Evolutionary conservation across 352 stramenopile genomes (phyloP).

Genomic region (Phytopythium helicoides): DNA sequence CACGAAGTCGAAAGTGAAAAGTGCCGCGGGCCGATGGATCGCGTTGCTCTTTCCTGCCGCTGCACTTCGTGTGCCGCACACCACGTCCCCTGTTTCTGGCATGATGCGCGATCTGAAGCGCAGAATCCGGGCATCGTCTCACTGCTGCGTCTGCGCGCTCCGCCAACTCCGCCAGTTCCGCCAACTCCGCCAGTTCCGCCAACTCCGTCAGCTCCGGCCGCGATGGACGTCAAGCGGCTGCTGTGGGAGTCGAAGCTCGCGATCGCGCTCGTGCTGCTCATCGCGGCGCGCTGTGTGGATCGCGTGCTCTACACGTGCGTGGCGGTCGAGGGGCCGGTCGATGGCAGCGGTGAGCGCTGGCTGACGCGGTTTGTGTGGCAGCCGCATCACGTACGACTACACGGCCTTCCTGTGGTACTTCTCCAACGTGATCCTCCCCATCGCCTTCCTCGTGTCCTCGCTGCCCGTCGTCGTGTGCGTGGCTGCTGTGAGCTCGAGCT

Average conservation of each 20-base stretch:
- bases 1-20: too few relatives aligned
- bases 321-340: neutral
- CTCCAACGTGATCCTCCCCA: slow-evolving; percentile 75
- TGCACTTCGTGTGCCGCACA: too few relatives aligned
- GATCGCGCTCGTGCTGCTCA: slow-evolving; percentile 71
- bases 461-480: slow-evolving; percentile 73
- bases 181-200: neutral
- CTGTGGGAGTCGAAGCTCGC: slow-evolving; percentile 86
- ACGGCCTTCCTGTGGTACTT: slow-evolving; percentile 89
- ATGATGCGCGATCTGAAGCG: too few relatives aligned
- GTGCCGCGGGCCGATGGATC: too few relatives aligned
- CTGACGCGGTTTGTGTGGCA: slow-evolving; percentile 15
- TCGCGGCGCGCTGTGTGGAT: slow-evolving; percentile 77
- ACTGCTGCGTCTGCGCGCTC: neutral
- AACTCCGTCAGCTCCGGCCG: neutral
- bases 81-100: too few relatives aligned
- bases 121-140: neutral
- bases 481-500: neutral
- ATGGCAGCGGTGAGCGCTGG: neutral
- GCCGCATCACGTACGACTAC: slow-evolving; percentile 87
- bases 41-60: too few relatives aligned
- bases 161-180: neutral
- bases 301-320: slow-evolving; percentile 86
- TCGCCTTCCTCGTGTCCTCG: slow-evolving; percentile 72
- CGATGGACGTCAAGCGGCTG: slow-evolving; percentile 68